Evolutionary conservation across 2,329 filamentous ascomycete species (phyloP).

Genomic region (Tympanopsis confertula): DNA sequence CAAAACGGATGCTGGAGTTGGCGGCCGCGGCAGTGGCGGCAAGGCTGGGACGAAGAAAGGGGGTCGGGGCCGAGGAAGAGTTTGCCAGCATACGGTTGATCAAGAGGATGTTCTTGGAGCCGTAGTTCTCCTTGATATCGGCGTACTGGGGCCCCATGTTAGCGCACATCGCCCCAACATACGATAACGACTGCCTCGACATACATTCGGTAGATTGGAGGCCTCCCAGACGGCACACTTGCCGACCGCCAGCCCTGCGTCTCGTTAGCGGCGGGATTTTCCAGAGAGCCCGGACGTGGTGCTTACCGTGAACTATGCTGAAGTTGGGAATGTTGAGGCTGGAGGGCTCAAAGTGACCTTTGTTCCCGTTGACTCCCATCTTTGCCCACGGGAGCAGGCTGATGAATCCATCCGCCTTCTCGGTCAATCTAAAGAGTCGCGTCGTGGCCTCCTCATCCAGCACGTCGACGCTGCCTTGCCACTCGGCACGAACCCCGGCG

Average conservation of each 20-base stretch:
- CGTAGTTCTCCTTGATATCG: constrained; percentile 42
- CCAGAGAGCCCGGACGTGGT: too few relatives aligned
- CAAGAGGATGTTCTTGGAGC: constrained; percentile 55
- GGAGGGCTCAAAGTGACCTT: constrained; percentile 57
- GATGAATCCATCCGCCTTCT: constrained; percentile 53
- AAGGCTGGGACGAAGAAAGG: too few relatives aligned
- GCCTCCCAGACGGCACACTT: too few relatives aligned
- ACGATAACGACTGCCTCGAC: too few relatives aligned
- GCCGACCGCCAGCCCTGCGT: too few relatives aligned
- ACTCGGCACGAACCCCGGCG: constrained; percentile 43
- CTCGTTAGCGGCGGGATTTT: too few relatives aligned
- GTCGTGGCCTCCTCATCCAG: constrained; percentile 55
- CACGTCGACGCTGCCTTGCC: constrained; percentile 46
- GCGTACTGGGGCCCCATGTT: too few relatives aligned
- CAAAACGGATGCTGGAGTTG: too few relatives aligned
- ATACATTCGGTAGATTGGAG: constrained; percentile 32
- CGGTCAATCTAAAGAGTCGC: constrained; percentile 48
- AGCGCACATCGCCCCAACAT: too few relatives aligned
- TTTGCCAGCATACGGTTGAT: constrained; percentile 46
- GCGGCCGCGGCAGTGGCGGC: too few relatives aligned
- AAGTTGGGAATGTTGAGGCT: constrained; percentile 64
- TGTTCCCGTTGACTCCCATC: too few relatives aligned
- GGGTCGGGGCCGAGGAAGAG: too few relatives aligned
- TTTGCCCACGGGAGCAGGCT: constrained; percentile 51
- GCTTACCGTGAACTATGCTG: constrained; percentile 57